Percentiles rank a stretch among this genome's conserved stretches.
Conservation (phyloP, 306 rosid genomes). For the Dryas octopetala region DNA sequence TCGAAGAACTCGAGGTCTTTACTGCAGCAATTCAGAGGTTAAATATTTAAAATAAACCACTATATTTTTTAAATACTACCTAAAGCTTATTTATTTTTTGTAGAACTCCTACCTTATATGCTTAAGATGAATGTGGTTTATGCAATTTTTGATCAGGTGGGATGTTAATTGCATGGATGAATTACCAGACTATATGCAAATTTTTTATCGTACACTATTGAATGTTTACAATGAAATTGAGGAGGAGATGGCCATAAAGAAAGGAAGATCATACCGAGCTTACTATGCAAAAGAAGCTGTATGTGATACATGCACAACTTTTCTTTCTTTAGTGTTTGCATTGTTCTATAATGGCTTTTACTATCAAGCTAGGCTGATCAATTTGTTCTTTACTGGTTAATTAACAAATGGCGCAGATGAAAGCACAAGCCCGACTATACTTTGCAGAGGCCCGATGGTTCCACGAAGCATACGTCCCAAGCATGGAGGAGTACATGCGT, state of each 20-base stretch:
- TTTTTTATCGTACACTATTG: not conserved
- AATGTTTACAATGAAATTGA: conserved; percentile 9
- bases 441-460: conserved; percentile 42
- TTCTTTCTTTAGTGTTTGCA: too few species aligned
- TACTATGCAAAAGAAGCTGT: conserved; percentile 21
- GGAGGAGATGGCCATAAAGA: not conserved
- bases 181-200: conserved; percentile 24
- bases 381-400: not conserved
- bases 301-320: not conserved
- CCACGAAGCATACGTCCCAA: conserved; percentile 24
- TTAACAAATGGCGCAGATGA: conserved; percentile 14
- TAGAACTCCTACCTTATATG: not conserved
- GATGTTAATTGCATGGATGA: conserved; percentile 8
- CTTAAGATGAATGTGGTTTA: not conserved
- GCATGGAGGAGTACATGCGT: too few species aligned
- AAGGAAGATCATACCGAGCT: conserved; percentile 3
- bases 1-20: conserved; percentile 18
- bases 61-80: too few species aligned
- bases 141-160: conserved; percentile 16
- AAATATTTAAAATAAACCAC: too few species aligned
- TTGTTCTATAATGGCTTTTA: too few species aligned
- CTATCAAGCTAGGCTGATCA: not conserved
- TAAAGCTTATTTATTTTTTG: not conserved
- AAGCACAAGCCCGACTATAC: conserved; percentile 13
- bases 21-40: conserved; percentile 15